Evolutionary conservation across 179 eudicot species (phyloP).

Genomic region (Silene coronaria): DNA sequence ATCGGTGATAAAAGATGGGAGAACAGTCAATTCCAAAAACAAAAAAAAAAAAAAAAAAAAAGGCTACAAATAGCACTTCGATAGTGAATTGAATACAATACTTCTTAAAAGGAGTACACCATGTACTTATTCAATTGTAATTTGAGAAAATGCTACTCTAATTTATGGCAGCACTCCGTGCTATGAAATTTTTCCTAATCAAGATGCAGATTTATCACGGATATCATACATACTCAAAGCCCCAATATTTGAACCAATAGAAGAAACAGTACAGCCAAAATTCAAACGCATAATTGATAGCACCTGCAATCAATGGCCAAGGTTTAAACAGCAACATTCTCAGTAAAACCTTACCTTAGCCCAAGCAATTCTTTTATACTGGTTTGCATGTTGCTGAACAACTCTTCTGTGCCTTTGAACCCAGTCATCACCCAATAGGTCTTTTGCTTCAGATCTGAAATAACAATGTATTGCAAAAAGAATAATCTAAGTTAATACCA

Average conservation of each 20-base stretch:
- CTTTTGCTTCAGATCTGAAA: slow-evolving; percentile 88
- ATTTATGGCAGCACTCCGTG: too few relatives aligned
- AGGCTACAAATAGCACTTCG: not conserved
- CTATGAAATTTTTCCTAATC: too few relatives aligned
- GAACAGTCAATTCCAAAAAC: not conserved
- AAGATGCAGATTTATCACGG: not conserved
- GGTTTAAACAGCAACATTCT: not conserved
- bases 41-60: too few relatives aligned
- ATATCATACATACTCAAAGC: not conserved
- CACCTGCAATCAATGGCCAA: not conserved
- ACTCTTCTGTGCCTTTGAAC: slow-evolving; percentile 93
- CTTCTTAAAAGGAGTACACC: not conserved
- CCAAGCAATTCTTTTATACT: slow-evolving; percentile 94
- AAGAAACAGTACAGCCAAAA: not conserved
- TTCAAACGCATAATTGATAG: not conserved
- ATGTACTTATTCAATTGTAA: not conserved
- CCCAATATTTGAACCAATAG: not conserved
- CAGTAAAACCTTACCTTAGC: slow-evolving; percentile 55
- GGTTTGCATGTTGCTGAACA: slow-evolving; percentile 98
- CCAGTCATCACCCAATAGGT: slow-evolving; percentile 94
- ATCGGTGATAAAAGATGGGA: not conserved
- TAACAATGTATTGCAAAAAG: not conserved
- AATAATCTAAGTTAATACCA: slow-evolving; percentile 15
- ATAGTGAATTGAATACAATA: not conserved
- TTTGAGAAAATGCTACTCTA: too few relatives aligned